Base-by-base conservation (phyloP, 805 yeast species). In the Candida wancherniae region DNA sequence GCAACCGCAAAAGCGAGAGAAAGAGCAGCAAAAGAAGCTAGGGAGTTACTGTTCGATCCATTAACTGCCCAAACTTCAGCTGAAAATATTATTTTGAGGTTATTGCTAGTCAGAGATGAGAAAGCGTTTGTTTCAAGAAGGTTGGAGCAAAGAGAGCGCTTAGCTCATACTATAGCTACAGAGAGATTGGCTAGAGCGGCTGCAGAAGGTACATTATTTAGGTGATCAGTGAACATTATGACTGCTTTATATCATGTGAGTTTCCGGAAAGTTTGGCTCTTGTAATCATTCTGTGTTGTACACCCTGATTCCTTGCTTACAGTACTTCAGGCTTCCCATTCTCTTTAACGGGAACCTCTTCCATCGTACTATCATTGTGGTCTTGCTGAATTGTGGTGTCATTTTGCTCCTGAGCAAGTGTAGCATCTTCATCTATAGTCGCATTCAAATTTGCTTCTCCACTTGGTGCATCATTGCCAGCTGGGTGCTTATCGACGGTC, bases 11-110 rank as follows among this genome's bases (percentile, higher is more conserved):
- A 61, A 29, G 68, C 73, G 7, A 70, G 79, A 41, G 68, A 66
- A 6, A 58, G 58, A 26, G 58, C 58, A 9, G 49, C 40, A 3
- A 36, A 43, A 26, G 55, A 53, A 7, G 51, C 43, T 2, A 36
- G 26, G 28, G 47, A 34, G 39, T 39, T 26, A 26, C 47, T 28
- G 37, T 29, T 46, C 4, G 68, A 68, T 24, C 73, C 50, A 2
- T 48, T 58, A 5, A 51, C 60, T n/a, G 62, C 66, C 0, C 67
- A 64, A 30, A 53, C 61, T 2, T 45, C 52, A 4, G 69, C 73
- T 5, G 88, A 84, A 44, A 85, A 85, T 44, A 69, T 86, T 9
- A 66, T 88, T 5, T 57, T 90, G 38, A 68, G 97, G 29, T 66
- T 86, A 10, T 52, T 90, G 32, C 57, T 87, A 15, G 66, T 87